Conservation (phyloP, 2,329 filamentous ascomycete genomes). For the Allantophomopsis lycopodina region DNA sequence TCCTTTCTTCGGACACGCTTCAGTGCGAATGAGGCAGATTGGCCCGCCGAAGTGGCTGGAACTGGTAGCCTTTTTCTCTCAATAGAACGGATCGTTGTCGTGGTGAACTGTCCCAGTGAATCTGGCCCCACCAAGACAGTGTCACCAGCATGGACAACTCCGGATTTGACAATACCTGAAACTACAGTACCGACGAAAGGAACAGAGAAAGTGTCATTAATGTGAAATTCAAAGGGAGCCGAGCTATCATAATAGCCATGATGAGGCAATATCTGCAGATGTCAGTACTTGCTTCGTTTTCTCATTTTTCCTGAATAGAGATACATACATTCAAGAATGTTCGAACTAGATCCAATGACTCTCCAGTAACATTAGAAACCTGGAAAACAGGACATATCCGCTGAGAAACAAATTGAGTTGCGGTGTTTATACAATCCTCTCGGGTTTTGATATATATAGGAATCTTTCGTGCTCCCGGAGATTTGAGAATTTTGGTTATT, state of each 20-base stretch:
- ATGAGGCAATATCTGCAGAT: constrained; percentile 59
- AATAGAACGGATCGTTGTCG: constrained; percentile 80
- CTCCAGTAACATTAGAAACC: constrained; percentile 92
- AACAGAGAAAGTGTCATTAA: constrained; percentile 97
- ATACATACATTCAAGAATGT: constrained; percentile 60
- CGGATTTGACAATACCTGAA: constrained; percentile 80
- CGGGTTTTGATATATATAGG: constrained; percentile 88
- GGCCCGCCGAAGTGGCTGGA: constrained; percentile 76
- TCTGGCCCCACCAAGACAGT: constrained; percentile 81
- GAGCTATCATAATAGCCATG: constrained; percentile 84
- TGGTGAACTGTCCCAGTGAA: constrained; percentile 75
- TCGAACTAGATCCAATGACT: constrained; percentile 79
- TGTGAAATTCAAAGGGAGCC: constrained; percentile 83
- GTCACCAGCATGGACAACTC: constrained; percentile 84
- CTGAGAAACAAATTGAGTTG: constrained; percentile 88
- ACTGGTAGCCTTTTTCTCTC: constrained; percentile 88
- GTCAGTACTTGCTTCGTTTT: no score
- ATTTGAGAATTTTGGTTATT: constrained; percentile 85
- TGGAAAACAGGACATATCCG: constrained; percentile 96
- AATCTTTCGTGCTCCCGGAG: constrained; percentile 85
- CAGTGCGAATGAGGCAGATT: constrained; percentile 84
- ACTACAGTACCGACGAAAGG: constrained; percentile 95
- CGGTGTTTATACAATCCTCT: constrained; percentile 88
- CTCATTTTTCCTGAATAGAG: no score
- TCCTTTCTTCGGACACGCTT: constrained; percentile 82